These are phyloP conservation scores for Ustilago shanxiensis DNA, from an alignment of 1,284 basidiomycete species.

Conservation along the genomic window DNA sequence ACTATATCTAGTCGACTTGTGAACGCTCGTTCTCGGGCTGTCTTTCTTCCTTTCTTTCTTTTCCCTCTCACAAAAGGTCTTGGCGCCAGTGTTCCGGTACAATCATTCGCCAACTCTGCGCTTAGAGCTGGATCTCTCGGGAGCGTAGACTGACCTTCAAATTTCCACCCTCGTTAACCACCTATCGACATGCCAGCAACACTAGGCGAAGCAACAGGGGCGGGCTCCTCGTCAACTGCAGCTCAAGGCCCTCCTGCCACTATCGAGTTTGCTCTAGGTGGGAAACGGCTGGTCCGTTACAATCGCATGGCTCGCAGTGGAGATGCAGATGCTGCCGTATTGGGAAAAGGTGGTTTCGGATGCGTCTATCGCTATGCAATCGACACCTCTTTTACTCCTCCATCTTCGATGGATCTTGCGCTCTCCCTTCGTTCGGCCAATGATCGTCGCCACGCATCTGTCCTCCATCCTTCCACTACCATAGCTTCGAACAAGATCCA, in stretches of 20 bases:
- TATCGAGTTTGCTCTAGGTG: slow-evolving; percentile 28
- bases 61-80: not conserved
- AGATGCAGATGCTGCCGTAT: slow-evolving; percentile 38
- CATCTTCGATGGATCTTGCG: slow-evolving; percentile 39
- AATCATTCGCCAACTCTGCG: not conserved
- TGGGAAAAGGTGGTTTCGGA: slow-evolving; percentile 54
- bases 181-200: slow-evolving; percentile 8
- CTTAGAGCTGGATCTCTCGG: not conserved
- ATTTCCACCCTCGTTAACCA: no score
- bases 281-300: slow-evolving; percentile 41
- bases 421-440: slow-evolving; percentile 13
- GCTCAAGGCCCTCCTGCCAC: slow-evolving; percentile 32
- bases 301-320: slow-evolving; percentile 32
- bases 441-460: slow-evolving; percentile 19
- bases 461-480: slow-evolving; percentile 1
- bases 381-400: slow-evolving; percentile 51
- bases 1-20: not conserved
- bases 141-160: no score
- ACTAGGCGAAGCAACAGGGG: slow-evolving; percentile 9
- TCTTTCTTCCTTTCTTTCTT: not conserved
- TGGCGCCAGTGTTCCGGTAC: not conserved
- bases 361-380: slow-evolving; percentile 53
- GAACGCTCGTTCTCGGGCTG: not conserved
- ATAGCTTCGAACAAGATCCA: not conserved
- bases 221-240: slow-evolving; percentile 7